Conservation (phyloP, 768 basidiomycete species). For the Butyriboletus loyo region DNA sequence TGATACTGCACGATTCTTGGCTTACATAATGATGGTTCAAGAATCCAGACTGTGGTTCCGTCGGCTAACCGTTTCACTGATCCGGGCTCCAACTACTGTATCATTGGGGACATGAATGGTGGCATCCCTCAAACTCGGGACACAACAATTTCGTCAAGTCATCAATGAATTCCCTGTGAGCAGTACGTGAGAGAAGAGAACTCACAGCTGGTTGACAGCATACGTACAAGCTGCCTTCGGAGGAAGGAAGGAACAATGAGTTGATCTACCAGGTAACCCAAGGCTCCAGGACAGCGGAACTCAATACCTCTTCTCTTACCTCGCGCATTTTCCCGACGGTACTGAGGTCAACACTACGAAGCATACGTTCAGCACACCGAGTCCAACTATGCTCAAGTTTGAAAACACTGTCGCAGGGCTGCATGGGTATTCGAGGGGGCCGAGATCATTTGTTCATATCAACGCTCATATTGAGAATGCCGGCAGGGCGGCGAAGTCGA, state of each 20-base stretch:
- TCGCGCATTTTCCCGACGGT: neutral
- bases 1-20: no score
- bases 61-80: no score
- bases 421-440: neutral
- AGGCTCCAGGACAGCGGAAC: neutral
- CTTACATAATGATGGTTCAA: no score
- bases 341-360: neutral
- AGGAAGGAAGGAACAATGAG: neutral
- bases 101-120: neutral
- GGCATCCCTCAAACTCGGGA: neutral
- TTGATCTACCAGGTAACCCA: neutral
- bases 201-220: neutral
- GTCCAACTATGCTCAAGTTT: neutral
- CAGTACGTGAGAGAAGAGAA: neutral
- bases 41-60: no score
- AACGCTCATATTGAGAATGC: neutral
- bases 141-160: neutral
- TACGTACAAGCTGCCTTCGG: neutral
- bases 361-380: neutral
- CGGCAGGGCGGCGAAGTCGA: neutral
- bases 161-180: neutral
- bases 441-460: neutral
- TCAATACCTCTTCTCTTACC: neutral
- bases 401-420: neutral
- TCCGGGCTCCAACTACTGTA: no score